Percentiles rank a stretch among this genome's conserved stretches.
Evolutionary conservation across 495 filamentous ascomycete species (phyloP).

Genomic region (Hyaloscypha hepaticicola): DNA sequence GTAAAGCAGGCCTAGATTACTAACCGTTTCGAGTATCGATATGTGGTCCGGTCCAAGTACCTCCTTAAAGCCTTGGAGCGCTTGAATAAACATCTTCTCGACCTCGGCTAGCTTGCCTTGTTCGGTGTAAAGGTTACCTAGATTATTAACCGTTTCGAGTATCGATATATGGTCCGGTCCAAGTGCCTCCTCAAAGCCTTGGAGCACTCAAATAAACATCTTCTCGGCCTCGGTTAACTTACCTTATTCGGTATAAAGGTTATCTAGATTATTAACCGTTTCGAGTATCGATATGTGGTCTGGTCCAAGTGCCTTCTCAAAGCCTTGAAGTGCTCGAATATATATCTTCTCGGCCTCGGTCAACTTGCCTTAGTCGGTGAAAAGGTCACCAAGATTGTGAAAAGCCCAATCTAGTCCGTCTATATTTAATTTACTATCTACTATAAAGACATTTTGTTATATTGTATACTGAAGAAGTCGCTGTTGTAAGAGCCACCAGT

Average conservation of each 20-base stretch:
- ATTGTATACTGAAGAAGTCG: slow-evolving; percentile 41
- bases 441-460: slow-evolving; percentile 16
- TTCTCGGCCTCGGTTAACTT: slow-evolving; percentile 11
- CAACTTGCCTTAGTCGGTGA: slow-evolving; percentile 27
- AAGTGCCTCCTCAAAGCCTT: slow-evolving; percentile 38
- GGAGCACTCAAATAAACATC: slow-evolving; percentile 19
- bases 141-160: slow-evolving; percentile 32
- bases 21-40: slow-evolving; percentile 35
- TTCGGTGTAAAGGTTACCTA: slow-evolving; percentile 30
- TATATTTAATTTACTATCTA: slow-evolving; percentile 7
- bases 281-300: slow-evolving; percentile 40
- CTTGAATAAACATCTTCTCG: slow-evolving; percentile 4
- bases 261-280: slow-evolving; percentile 29
- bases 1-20: slow-evolving; percentile 33
- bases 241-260: slow-evolving; percentile 31
- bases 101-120: slow-evolving; percentile 25
- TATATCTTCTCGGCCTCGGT: slow-evolving; percentile 4
- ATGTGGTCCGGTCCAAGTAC: slow-evolving; percentile 39
- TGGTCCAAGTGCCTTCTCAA: slow-evolving; percentile 39
- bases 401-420: slow-evolving; percentile 14
- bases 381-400: slow-evolving; percentile 32
- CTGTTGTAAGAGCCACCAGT: slow-evolving; percentile 35
- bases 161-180: slow-evolving; percentile 41
- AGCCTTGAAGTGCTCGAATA: slow-evolving; percentile 28
- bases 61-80: slow-evolving; percentile 39